Evolutionary conservation across 345 rosid genomes (phyloP).

Genomic region (Orychophragmus violaceus): DNA sequence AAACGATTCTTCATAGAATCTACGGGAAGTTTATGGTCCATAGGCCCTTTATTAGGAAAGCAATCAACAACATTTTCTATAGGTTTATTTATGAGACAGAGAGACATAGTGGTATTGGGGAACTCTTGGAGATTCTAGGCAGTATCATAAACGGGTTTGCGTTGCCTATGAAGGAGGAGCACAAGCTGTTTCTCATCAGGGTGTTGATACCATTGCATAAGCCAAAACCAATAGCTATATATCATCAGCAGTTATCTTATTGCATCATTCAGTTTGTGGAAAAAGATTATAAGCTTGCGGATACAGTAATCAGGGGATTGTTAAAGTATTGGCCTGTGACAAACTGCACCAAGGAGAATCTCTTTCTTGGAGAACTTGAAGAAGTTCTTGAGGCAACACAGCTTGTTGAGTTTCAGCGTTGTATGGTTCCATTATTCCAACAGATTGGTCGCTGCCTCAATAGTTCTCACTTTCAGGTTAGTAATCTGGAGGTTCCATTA

Average conservation of each 20-base stretch:
- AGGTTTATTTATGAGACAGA: not conserved
- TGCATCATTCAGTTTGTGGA: constrained; percentile 86
- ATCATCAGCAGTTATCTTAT: constrained; percentile 88
- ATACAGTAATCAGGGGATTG: constrained; percentile 77
- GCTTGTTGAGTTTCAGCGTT: not conserved
- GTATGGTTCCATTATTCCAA: not conserved
- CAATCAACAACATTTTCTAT: not conserved
- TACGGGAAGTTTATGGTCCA: not conserved
- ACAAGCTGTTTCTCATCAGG: not conserved
- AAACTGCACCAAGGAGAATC: constrained; percentile 75
- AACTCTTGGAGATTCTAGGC: not conserved
- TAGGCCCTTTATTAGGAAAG: not conserved
- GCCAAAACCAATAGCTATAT: constrained; percentile 58
- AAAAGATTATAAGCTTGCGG: constrained; percentile 87
- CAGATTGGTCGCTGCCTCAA: not conserved
- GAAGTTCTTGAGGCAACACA: not conserved
- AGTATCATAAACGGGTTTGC: not conserved
- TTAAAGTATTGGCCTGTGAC: constrained; percentile 89
- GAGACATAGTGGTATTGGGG: not conserved
- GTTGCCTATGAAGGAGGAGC: not conserved
- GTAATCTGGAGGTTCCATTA: constrained; percentile 33
- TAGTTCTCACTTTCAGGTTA: not conserved
- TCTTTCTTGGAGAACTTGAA: not conserved
- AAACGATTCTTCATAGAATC: not conserved
- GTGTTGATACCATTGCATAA: constrained; percentile 40